Base-by-base conservation (phyloP, 1,284 basidiomycete species). In the Ceratobasidium sp. region DNA sequence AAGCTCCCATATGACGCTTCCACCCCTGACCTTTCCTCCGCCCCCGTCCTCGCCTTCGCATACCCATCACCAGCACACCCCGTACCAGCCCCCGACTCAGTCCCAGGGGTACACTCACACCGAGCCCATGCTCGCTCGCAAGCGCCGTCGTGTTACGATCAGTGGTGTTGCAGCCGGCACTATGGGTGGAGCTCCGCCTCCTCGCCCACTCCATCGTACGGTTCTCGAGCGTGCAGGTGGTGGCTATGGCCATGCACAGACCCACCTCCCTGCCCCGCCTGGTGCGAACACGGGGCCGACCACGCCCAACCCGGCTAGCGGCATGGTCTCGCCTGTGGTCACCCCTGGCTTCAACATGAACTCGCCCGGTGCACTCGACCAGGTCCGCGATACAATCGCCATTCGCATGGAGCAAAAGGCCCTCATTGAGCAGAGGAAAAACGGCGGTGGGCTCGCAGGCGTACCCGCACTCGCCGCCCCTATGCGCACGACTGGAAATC, bases 321-420 rank as follows among this genome's bases (percentile, higher is more conserved):
- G 65, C n/a, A 68, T 68, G 65, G 65, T 68, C 48, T 68, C 65
- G 19, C 65, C 65, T 14, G 65, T 68, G 5, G 65, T 68, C 22
- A 68, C 65, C 9, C 65, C 65, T n/a, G 65, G 65, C 22, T 68
- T 68, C 65, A 68, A 68, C 51, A 53, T 68, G 65, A 31, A 27
- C 29, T 68, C 51, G 31, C 65, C 65, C 14, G 65, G 65, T 16
- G 65, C 65, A 13, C 48, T 68, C 49, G 51, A 39, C 51, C 65
- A 68, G 65, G 65, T 68, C 48, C 65, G 65, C 11, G 65, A 68
- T 27, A 68, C 65, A 2, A 68, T 68, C 51, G 65, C 65, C 24
- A 68, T 68, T 27, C 65, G 65, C 65, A 68, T 68, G 49, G 65
- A 68, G 65, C 65, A 68, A 68, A 68, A 68, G 51, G 65, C 65